A percentile compares a stretch with the other conserved stretches of the same genome.
phyloP scores from a whole-genome alignment of 169 alveolate genomes.

The Cyclospora cayetanensis region DNA sequence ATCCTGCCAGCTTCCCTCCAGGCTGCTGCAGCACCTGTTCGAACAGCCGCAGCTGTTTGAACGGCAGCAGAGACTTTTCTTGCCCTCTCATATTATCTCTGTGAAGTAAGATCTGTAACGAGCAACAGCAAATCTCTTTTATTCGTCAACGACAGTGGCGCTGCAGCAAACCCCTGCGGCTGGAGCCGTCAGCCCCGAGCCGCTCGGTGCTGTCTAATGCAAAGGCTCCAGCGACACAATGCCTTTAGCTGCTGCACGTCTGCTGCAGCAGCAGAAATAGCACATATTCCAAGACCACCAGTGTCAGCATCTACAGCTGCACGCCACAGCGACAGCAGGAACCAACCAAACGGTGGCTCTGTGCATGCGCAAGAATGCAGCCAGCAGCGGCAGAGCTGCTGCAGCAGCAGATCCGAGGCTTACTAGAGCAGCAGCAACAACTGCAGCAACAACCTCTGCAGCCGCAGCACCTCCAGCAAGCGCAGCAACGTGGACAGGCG shows the following conservation, averaged over 20 bases:
- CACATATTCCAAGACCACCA: no score
- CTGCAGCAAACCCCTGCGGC: no score
- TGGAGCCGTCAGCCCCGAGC: no score
- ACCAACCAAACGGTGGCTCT: background rate
- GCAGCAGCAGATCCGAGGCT: conserved; percentile 51
- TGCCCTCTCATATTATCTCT: no score
- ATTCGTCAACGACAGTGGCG: no score
- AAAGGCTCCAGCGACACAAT: background rate
- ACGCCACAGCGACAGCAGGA: background rate
- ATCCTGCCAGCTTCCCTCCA: no score
- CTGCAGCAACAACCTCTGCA: background rate
- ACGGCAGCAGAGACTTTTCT: no score
- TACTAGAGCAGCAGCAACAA: conserved; percentile 1
- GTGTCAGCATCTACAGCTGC: conserved; percentile 16
- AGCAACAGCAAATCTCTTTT: no score
- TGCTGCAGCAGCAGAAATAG: conserved; percentile 26
- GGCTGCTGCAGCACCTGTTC: no score
- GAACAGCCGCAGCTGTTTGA: no score
- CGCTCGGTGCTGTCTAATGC: no score
- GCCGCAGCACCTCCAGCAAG: background rate
- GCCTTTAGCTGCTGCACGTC: background rate
- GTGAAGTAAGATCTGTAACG: no score
- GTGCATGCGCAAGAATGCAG: background rate
- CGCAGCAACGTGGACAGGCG: background rate
- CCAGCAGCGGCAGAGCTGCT: conserved; percentile 28